Evolutionary conservation across 768 basidiomycete genomes (phyloP).

Genomic region (Leccinum rimulosum): DNA sequence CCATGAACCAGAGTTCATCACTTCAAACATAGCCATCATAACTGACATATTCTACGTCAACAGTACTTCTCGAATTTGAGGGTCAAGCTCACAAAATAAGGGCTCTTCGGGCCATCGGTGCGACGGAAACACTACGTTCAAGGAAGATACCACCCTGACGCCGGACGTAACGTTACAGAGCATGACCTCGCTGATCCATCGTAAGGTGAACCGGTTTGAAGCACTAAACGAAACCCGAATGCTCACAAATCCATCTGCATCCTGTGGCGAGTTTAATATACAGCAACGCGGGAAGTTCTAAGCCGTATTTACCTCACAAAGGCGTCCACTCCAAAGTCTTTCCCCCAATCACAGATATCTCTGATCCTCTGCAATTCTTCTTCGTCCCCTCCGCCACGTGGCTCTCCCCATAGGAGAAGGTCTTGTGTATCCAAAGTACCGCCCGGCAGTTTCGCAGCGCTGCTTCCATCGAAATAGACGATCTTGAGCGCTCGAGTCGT

Average conservation of each 20-base stretch:
- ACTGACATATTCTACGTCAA: not conserved
- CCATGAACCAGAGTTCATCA: slow-evolving; percentile 21
- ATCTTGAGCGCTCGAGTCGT: slow-evolving; percentile 29
- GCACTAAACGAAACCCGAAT: not conserved
- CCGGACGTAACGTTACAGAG: slow-evolving; percentile 37
- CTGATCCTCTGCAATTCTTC: slow-evolving; percentile 27
- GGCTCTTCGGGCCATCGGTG: not conserved
- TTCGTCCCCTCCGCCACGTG: slow-evolving; percentile 12
- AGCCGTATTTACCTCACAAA: slow-evolving; percentile 28
- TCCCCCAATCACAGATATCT: slow-evolving; percentile 35
- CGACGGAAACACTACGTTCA: slow-evolving; percentile 25
- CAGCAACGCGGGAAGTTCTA: slow-evolving; percentile 20
- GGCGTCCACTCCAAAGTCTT: slow-evolving; percentile 31
- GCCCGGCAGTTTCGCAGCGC: slow-evolving; percentile 2
- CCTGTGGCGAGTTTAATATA: slow-evolving; percentile 24
- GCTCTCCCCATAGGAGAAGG: slow-evolving; percentile 31
- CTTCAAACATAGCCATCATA: slow-evolving; percentile 5
- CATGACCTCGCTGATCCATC: slow-evolving; percentile 41
- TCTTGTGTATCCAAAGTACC: slow-evolving; percentile 37
- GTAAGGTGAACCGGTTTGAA: too few species aligned
- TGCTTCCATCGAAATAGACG: slow-evolving; percentile 29
- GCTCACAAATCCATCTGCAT: slow-evolving; percentile 53
- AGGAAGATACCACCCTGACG: slow-evolving; percentile 34
- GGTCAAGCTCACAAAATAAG: not conserved
- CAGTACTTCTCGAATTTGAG: not conserved